These are phyloP conservation scores for Rosa rugosa DNA, from an alignment of 306 rosid species.

Conservation along the genomic window DNA sequence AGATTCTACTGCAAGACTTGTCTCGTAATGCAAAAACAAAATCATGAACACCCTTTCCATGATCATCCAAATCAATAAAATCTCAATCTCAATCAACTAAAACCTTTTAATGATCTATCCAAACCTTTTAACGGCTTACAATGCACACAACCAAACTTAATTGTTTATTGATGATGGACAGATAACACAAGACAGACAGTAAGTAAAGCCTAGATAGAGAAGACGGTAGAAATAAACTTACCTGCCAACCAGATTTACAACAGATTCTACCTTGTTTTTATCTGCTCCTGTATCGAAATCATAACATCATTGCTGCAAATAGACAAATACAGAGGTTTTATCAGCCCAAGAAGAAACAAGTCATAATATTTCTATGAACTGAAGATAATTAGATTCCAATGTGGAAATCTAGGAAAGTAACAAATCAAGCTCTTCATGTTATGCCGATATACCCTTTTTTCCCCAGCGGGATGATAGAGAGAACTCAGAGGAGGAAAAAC, in stretches of 20 bases:
- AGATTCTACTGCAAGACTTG: no score
- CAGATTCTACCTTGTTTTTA: slow-evolving; percentile 76
- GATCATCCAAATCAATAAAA: no score
- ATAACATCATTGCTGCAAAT: slow-evolving; percentile 78
- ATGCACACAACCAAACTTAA: slow-evolving; percentile 32
- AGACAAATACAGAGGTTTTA: background rate
- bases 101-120: no score
- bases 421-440: background rate
- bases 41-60: no score
- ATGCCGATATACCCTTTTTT: background rate
- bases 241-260: slow-evolving; percentile 79
- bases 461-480: no score
- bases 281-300: slow-evolving; percentile 95
- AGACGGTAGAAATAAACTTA: slow-evolving; percentile 36
- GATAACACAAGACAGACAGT: slow-evolving; percentile 1
- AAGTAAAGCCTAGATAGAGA: background rate
- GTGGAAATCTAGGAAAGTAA: background rate
- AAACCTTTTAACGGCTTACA: slow-evolving; percentile 44
- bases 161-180: slow-evolving; percentile 21
- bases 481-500: no score
- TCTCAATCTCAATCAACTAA: no score
- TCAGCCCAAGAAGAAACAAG: background rate
- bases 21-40: no score
- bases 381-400: background rate
- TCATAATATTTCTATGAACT: background rate